Percentiles rank a stretch among this genome's conserved stretches.
phyloP scores from a whole-genome alignment of 2,329 filamentous ascomycete species.

The Diaporthe amygdali region DNA sequence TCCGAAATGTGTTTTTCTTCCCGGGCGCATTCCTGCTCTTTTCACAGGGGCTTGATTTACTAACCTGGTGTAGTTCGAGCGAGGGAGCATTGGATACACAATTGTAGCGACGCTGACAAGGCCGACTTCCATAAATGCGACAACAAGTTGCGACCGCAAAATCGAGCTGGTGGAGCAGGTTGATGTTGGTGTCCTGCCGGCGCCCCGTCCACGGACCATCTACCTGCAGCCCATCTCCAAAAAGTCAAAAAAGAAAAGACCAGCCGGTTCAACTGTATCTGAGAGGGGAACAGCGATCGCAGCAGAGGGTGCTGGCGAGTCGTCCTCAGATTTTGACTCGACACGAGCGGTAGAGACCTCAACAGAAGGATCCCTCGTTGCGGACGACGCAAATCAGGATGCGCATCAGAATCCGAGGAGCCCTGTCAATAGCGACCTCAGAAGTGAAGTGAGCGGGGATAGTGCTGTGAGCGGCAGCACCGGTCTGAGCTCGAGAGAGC shows the following conservation, averaged over 20 bases:
- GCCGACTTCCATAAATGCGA: conserved; percentile 84
- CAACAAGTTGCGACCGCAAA: conserved; percentile 79
- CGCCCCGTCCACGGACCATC: conserved; percentile 81
- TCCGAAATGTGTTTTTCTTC: background rate
- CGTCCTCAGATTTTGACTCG: conserved; percentile 43
- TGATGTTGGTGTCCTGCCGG: conserved; percentile 77
- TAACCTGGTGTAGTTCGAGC: conserved; percentile 74
- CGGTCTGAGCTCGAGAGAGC: conserved; percentile 54
- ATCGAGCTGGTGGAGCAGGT: conserved; percentile 81
- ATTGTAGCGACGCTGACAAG: conserved; percentile 88
- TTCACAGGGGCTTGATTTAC: background rate
- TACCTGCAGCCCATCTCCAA: conserved; percentile 87
- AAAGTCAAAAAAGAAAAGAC: conserved; percentile 66
- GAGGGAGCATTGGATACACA: conserved; percentile 90
- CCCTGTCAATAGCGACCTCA: conserved; percentile 56
- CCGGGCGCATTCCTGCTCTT: background rate
- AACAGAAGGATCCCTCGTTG: conserved; percentile 45
- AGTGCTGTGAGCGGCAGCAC: conserved; percentile 72
- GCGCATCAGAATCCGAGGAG: conserved; percentile 42
- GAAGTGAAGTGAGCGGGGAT: conserved; percentile 75
- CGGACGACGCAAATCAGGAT: conserved; percentile 47
- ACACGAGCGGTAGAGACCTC: conserved; percentile 42
- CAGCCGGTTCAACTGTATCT: conserved; percentile 39
- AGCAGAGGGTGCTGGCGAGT: conserved; percentile 37
- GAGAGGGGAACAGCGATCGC: conserved; percentile 41